phyloP scores from a whole-genome alignment of 306 rosid species.

The Inga laurina region DNA sequence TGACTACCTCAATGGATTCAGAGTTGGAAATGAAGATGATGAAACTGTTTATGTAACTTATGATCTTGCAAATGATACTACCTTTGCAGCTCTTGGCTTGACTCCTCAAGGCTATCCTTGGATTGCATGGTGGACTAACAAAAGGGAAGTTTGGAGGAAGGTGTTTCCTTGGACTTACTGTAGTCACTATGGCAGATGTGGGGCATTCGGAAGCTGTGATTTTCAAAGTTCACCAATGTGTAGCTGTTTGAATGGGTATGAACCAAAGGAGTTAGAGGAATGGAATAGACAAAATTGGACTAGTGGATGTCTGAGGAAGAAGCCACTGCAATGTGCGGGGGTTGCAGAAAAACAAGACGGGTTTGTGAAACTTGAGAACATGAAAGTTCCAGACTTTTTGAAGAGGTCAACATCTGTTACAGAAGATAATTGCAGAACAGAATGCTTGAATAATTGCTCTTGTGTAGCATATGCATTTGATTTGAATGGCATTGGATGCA shows the following conservation, averaged over 20 bases:
- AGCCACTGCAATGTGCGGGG: background rate
- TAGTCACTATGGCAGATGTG: constrained; percentile 23
- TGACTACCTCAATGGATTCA: background rate
- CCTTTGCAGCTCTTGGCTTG: background rate
- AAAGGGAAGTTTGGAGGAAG: background rate
- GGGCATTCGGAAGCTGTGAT: constrained; percentile 25
- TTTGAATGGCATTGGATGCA: constrained; percentile 12
- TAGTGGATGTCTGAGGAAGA: background rate
- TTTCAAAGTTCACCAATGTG: constrained; percentile 7
- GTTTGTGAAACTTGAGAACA: too few relatives aligned
- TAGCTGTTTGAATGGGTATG: constrained; percentile 39
- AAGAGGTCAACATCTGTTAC: too few relatives aligned
- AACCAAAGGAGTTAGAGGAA: constrained; percentile 12
- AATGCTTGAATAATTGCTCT: constrained; percentile 23
- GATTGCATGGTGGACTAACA: background rate
- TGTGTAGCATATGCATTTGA: constrained; percentile 20
- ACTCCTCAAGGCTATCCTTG: background rate
- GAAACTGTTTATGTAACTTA: background rate
- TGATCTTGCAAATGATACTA: background rate
- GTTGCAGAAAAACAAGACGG: background rate
- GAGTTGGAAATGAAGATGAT: background rate
- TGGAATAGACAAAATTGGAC: constrained; percentile 29
- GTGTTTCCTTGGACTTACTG: background rate
- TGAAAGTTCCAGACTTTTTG: too few relatives aligned
- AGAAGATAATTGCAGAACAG: background rate